Conservation (phyloP, 2,329 filamentous ascomycete genomes). For the Ceratocystis colombiana region DNA sequence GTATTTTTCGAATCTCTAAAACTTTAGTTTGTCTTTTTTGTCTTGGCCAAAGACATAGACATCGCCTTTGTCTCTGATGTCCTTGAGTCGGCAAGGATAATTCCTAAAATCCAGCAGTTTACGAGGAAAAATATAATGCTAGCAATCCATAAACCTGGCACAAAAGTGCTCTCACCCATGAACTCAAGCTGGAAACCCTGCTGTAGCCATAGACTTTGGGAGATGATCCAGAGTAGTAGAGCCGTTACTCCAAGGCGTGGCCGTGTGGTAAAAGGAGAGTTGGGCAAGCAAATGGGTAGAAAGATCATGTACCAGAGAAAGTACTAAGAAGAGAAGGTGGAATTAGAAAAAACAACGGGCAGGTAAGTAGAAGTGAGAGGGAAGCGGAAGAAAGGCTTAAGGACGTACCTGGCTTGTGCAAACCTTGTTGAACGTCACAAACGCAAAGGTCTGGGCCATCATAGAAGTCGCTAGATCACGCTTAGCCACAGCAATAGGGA, state of each 20-base stretch:
- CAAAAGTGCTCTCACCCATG: constrained; percentile 69
- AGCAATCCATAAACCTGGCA: constrained; percentile 69
- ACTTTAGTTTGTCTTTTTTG: constrained; percentile 1
- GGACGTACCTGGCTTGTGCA: constrained; percentile 82
- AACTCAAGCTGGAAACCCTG: constrained; percentile 70
- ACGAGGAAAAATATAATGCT: constrained; percentile 71
- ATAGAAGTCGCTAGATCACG: constrained; percentile 72
- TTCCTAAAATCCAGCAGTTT: constrained; percentile 77
- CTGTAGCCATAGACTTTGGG: constrained; percentile 67
- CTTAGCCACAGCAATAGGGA: constrained; percentile 68
- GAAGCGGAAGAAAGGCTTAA: not conserved
- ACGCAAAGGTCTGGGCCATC: constrained; percentile 92
- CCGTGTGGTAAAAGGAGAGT: constrained; percentile 57
- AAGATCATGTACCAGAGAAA: constrained; percentile 98
- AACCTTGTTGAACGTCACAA: constrained; percentile 97
- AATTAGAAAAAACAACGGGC: not conserved
- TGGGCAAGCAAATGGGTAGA: constrained; percentile 78
- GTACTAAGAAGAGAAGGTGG: constrained; percentile 48
- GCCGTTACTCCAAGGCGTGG: constrained; percentile 54
- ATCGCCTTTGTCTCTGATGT: constrained; percentile 6
- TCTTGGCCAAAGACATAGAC: not conserved
- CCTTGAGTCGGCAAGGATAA: constrained; percentile 59
- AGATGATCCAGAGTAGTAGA: constrained; percentile 60
- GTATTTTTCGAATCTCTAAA: not conserved
- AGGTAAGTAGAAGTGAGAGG: not conserved